Base-by-base conservation (phyloP, 768 basidiomycete species). In the Mrakia blollopis region DNA sequence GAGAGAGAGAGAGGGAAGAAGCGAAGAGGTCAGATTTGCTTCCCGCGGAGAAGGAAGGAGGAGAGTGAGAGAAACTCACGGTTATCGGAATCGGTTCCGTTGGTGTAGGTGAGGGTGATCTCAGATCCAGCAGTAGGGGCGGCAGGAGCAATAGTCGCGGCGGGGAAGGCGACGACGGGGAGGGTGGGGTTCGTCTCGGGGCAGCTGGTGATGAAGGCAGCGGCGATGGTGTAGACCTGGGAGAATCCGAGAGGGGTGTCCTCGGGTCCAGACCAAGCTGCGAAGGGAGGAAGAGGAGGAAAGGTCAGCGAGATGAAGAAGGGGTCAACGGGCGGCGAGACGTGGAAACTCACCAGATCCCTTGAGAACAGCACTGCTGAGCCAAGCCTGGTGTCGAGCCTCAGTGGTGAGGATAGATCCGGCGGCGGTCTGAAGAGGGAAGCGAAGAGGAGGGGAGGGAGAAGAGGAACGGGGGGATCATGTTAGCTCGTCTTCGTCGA, bases 321-420 rank as follows among this genome's bases (percentile, higher is more conserved):
- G n/a, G n/a, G 13, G n/a, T n/a, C n/a, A 28, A 62, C 14, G 3
- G 30, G 61, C 14, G 5, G 61, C 16, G 32, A 65, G 63, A 65
- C 7, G 21, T 2, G 37, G 11, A 50, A 18, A 50, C 47, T 50
- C 47, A 50, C 47, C 63, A 35, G 63, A 25, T 9, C 63, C 32
- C 21, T 30, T 65, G 30, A 21, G 25, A 28, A 57, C 25, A 28
- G 28, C 23, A 18, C 25, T n/a, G 78, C 85, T 84, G 41, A 91
- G 82, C 89, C 89, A 91, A 0, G 87, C 84, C 23, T 88, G 86
- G 76, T 91, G 90, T 44, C 89, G 87, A 35, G 89, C 86, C 80
- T 91, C 89, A 71, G 86, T 87, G 18, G 88, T 84, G 62, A 91
- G 84, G 80, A 92, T 91, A n/a, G 85, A 86, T 1, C 86, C 90